Percentiles rank a stretch among this genome's conserved stretches.
Evolutionary conservation across 139 green algal genomes (phyloP).

Genomic region (Pseudopediastrum boryanum): DNA sequence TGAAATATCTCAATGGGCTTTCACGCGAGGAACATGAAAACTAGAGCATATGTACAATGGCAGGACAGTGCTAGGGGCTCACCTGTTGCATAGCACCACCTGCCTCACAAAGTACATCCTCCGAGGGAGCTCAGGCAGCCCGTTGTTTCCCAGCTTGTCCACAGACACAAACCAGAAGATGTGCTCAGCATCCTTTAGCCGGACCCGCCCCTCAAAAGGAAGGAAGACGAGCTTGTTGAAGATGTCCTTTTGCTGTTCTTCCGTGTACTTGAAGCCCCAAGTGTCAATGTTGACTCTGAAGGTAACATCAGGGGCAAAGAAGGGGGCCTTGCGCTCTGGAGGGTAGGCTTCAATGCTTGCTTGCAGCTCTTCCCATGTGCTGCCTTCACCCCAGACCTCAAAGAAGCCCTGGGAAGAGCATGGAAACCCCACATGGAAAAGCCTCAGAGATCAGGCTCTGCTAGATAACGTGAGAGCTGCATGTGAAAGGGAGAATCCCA

Average conservation of each 20-base stretch:
- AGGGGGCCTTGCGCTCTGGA: constrained; percentile 46
- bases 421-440: no score
- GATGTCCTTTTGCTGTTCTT: constrained; percentile 55
- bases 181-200: constrained; percentile 60
- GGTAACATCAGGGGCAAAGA: constrained; percentile 30
- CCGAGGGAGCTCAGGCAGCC: background rate
- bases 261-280: constrained; percentile 37
- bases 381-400: constrained; percentile 86
- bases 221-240: constrained; percentile 55
- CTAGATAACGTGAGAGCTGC: no score
- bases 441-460: no score
- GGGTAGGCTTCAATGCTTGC: constrained; percentile 47
- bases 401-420: constrained; percentile 68
- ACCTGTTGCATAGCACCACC: constrained; percentile 47
- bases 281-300: constrained; percentile 71
- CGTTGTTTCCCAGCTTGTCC: background rate
- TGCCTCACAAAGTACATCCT: constrained; percentile 83
- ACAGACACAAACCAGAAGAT: constrained; percentile 60
- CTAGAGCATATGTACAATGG: no score
- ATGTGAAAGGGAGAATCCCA: no score
- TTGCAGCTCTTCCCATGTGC: constrained; percentile 61
- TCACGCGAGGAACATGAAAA: no score
- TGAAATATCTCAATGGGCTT: no score
- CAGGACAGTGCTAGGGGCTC: no score
- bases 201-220: constrained; percentile 52